These are phyloP conservation scores for Stereocaulon alpinum DNA, from an alignment of 495 filamentous ascomycete species.

Conservation along the genomic window DNA sequence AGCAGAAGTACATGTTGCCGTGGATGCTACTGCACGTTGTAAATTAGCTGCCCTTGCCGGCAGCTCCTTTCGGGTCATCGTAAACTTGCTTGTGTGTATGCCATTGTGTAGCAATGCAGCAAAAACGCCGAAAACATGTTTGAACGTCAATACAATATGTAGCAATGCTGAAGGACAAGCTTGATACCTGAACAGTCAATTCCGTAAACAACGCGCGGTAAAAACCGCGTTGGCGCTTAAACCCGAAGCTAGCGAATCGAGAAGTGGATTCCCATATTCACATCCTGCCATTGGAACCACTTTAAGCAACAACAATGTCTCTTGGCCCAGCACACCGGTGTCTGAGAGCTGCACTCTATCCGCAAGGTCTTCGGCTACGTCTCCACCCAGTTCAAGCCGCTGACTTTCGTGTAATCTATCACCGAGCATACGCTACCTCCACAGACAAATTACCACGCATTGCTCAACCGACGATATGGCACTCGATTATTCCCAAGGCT, in stretches of 20 bases:
- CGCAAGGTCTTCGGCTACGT: too few relatives aligned
- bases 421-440: slow-evolving; percentile 23
- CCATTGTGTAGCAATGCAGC: background rate
- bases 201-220: slow-evolving; percentile 13
- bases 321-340: background rate
- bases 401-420: background rate
- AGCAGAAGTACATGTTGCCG: slow-evolving; percentile 42
- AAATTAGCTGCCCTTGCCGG: slow-evolving; percentile 23
- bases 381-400: background rate
- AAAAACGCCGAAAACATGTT: slow-evolving; percentile 1
- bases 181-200: background rate
- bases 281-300: background rate
- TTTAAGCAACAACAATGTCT: background rate
- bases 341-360: background rate
- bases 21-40: slow-evolving; percentile 39
- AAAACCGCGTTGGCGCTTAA: slow-evolving; percentile 6
- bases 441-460: slow-evolving; percentile 43
- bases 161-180: background rate
- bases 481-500: slow-evolving; percentile 47
- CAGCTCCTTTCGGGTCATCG: slow-evolving; percentile 19
- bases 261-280: background rate
- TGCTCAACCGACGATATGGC: slow-evolving; percentile 59
- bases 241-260: background rate
- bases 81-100: background rate
- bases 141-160: background rate